Evolutionary conservation across 2,329 filamentous ascomycete genomes (phyloP).

Genomic region (Neoscytalidium dimidiatum): DNA sequence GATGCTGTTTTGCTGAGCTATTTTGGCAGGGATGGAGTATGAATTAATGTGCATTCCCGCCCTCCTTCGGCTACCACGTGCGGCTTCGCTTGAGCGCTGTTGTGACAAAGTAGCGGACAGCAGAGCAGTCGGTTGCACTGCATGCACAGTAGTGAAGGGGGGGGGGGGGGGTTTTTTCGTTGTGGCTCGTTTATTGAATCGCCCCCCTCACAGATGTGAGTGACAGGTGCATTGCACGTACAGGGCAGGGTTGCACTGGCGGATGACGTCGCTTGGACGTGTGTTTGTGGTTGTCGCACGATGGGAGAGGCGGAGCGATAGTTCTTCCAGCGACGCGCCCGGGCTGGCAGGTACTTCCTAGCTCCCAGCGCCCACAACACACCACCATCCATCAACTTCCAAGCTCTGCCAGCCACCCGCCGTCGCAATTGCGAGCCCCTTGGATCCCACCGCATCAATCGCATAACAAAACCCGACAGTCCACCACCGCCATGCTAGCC

Average conservation of each 20-base stretch:
- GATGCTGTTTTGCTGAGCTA: not conserved
- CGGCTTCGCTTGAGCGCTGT: not conserved
- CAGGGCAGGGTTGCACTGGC: not conserved
- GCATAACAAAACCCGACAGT: not conserved
- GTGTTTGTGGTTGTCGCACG: not conserved
- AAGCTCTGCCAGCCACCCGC: not conserved
- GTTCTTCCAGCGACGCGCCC: not conserved
- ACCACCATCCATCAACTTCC: not conserved
- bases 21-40: not conserved
- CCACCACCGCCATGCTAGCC: conserved; percentile 32
- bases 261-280: not conserved
- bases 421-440: not conserved
- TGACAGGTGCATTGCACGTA: not conserved
- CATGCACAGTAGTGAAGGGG: not conserved
- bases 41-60: not conserved
- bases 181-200: not conserved
- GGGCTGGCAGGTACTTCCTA: not conserved
- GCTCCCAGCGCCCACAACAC: conserved; percentile 2
- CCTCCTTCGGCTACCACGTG: not conserved
- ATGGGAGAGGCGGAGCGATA: not conserved
- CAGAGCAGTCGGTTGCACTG: not conserved
- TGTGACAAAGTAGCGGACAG: not conserved
- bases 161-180: no score
- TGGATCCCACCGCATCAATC: not conserved
- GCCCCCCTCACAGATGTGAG: not conserved